Evolutionary conservation across 768 basidiomycete species (phyloP), one percentile per base, ranked within the genome.

Genomic region (Lactarius hatsudake): DNA sequence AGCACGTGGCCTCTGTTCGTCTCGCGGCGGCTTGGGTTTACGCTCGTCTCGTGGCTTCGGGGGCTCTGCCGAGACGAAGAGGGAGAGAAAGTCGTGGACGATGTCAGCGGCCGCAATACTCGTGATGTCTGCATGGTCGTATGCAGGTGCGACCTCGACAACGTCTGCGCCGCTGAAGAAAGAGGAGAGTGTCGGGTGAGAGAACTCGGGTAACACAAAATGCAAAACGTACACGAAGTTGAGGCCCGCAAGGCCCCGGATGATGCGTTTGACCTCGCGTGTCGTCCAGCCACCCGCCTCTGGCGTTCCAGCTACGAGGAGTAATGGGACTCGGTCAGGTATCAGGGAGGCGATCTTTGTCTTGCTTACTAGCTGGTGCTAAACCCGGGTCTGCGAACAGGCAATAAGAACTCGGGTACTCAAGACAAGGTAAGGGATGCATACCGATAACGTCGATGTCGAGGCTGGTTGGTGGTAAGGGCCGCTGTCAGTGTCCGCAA

Each of bases 241-340:
- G 40, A 94, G 78, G 5, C 91, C 91, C 2, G 84, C 84, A 15
- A 94, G 80, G 17, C 93, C 92, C 66, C 93, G 85, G 60, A 93
- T 81, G 71, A 93, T 90, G 42, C 89, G 84, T 72, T 93, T 92
- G 51, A 91, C 81, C 76, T 93, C 92, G 58, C 91, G 85, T 23
- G 85, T 87, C 3, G 92, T 91, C 91, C 90, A 93, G 15, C 92
- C 92, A 38, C 92, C 92, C 2, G 88, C 81, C 75, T 94, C 92
- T 17, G 92, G 92, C 1, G 92, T 93, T 17, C 92, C 91, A 64
- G 93, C 89, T 91, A 34, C 15, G 15, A 58, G 12, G 18, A 17
- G 8, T 17, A 48, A 30, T 13, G 5, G 15, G 32, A 34, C n/a
- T 5, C 12, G n/a, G 10, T 62, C 30, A 62, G 8, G 30, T 17